These are phyloP conservation scores for Galerina sulciceps DNA, from an alignment of 768 basidiomycete species.

Conservation along the genomic window DNA sequence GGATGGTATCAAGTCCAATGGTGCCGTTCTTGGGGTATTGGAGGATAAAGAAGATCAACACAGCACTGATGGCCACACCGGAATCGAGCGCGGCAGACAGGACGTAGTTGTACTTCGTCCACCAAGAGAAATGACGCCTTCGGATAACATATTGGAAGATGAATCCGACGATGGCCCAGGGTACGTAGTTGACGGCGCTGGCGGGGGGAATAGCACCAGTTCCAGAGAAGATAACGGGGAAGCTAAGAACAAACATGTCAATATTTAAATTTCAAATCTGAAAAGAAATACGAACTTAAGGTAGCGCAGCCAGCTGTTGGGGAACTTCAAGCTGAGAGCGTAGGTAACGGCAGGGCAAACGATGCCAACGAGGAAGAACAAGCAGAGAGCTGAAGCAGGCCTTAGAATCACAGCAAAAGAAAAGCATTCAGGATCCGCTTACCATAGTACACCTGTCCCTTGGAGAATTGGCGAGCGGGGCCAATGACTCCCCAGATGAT, in stretches of 20 bases:
- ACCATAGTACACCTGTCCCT: slow-evolving; percentile 64
- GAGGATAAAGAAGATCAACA: slow-evolving; percentile 63
- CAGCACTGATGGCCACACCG: slow-evolving; percentile 60
- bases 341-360: slow-evolving; percentile 61
- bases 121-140: slow-evolving; percentile 66
- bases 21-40: slow-evolving; percentile 66
- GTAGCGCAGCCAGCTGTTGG: slow-evolving; percentile 62
- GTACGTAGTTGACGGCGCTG: slow-evolving; percentile 67
- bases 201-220: slow-evolving; percentile 68
- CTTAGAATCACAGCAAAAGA: not conserved
- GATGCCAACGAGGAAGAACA: slow-evolving; percentile 82
- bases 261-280: not conserved
- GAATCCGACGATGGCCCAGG: slow-evolving; percentile 69
- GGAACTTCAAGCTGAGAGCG: slow-evolving; percentile 59
- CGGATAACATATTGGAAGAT: slow-evolving; percentile 68
- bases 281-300: slow-evolving; percentile 53
- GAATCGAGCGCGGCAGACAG: slow-evolving; percentile 76
- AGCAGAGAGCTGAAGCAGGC: slow-evolving; percentile 46
- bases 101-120: slow-evolving; percentile 72
- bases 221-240: slow-evolving; percentile 65
- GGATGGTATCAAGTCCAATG: slow-evolving; percentile 58
- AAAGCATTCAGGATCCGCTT: slow-evolving; percentile 6
- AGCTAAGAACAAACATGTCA: slow-evolving; percentile 26
- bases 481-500: slow-evolving; percentile 87
- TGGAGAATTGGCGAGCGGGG: slow-evolving; percentile 70